Base-by-base conservation (phyloP, 2,329 filamentous ascomycete species). In the Trichoderma sp. region DNA sequence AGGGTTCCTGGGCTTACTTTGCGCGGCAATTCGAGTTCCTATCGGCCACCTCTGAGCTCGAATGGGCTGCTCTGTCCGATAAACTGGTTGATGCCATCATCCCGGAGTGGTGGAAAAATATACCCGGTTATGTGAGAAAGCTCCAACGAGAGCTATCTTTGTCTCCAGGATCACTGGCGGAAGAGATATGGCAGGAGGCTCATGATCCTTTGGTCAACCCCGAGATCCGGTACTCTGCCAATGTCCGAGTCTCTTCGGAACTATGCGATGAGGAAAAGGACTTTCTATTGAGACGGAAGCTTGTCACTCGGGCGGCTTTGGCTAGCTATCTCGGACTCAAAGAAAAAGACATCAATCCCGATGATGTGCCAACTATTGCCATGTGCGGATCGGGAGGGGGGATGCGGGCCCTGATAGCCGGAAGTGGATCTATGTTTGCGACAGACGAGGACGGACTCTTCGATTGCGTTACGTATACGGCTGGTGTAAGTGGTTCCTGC, bases 331-430 rank as follows among this genome's bases (percentile, higher is more conserved):
- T 99, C 0, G 88, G 86, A 34, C 82, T 99, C 6, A 82, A 90
- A 0, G 92, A 94, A 76, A 83, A 87, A 15, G 91, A 94, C 3
- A 88, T 99, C n/a, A 88, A 98, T 74, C 92, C 93, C 0, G 93
- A 97, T 56, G 95, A 99, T 80, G 90, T 98, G 7, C 95, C 95
- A 1, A 89, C 90, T 3, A 97, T 99, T 76, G 94, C 94, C 45
- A 90, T 98, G 82, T 97, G 94, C 73, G 94, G 94, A 9, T 98
- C 94, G 2, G 95, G 95, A 10, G 95, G 95, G 67, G 95, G 95
- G 0, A 80, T 99, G 56, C 86, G 95, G 60, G 95, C 95, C 1
- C 85, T 99, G 42, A 92, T 98, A 19, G 94, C 95, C 2, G 94
- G 94, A 4, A 90, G 93, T 0, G 94, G 94, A 0, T 97, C 94